Base-by-base conservation (phyloP, 495 filamentous ascomycete genomes). In the Podospora didyma region DNA sequence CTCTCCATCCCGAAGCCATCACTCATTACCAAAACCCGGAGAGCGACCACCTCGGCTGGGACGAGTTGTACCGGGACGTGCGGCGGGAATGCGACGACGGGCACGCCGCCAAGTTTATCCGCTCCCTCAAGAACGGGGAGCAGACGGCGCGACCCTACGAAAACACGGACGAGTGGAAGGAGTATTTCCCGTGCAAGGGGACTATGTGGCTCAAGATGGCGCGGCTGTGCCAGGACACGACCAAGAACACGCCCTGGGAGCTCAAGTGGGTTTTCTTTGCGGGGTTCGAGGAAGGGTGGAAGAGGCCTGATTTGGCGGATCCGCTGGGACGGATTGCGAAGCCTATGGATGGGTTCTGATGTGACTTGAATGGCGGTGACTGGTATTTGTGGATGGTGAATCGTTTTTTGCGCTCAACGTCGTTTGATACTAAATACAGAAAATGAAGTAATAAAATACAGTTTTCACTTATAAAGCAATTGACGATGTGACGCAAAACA, bases 21-120 rank as follows among this genome's bases (percentile, higher is more conserved):
- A 16, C 1, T 73, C 16, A 46, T 20, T 26, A 51, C 22, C 6
- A 11, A 34, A 41, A 31, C 7, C 31, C 34, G 14, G 20, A 14
- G 1, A 69, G 64, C 37, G 44, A 55, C 19, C 68, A 62, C 17
- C 42, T 60, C 50, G 59, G 44, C 45, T 75, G 74, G 74, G 20
- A 34, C 0, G 57, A 55, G 17, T 31, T 77, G 0, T 77, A 64
- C 59, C 23, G 47, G 2, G 66, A 56, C 2, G 62, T 73, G 3
- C 64, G 56, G 19, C 48, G 62, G n/a, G 55, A 63, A 14, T 54
- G 68, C 31, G 74, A 77, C 31, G 74, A 77, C 42, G 74, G 74
- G 0, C 74, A 75, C 53, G 51, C 68, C 2, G 66, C 61, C 12
- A 77, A 77, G 57, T 62, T 73, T 50, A 53, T 73, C 10, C 65